Percentiles rank a stretch among this genome's conserved stretches.
These are phyloP conservation scores for Madurella mycetomatis DNA, from an alignment of 2,329 filamentous ascomycete genomes.

Conservation along the genomic window DNA sequence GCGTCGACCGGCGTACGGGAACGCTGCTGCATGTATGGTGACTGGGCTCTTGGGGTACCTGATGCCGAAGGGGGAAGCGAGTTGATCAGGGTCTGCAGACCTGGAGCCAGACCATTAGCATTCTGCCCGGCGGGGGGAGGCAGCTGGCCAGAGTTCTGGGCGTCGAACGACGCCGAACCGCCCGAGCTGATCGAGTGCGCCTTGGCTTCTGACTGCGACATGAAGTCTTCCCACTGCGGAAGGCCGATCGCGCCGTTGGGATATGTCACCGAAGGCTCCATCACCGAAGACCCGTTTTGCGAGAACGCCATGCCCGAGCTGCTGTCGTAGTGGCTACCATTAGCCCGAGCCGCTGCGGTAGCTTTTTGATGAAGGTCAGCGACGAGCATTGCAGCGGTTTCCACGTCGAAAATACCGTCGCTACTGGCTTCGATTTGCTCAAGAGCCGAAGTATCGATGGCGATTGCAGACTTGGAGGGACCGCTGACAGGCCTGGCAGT, in stretches of 20 bases:
- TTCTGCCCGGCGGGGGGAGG: constrained; percentile 56
- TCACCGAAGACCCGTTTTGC: constrained; percentile 63
- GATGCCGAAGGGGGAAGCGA: constrained; percentile 65
- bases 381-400: constrained; percentile 97
- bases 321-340: constrained; percentile 52
- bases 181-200: constrained; percentile 68
- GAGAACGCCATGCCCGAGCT: constrained; percentile 65
- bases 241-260: constrained; percentile 74
- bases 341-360: constrained; percentile 63
- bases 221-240: constrained; percentile 86
- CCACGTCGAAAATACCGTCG: constrained; percentile 90
- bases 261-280: constrained; percentile 70
- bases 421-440: constrained; percentile 90
- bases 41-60: constrained; percentile 68
- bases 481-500: constrained; percentile 56
- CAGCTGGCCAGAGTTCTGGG: constrained; percentile 60
- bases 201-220: constrained; percentile 70
- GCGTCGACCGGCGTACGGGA: constrained; percentile 66
- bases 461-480: constrained; percentile 72
- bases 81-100: constrained; percentile 67
- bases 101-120: constrained; percentile 57
- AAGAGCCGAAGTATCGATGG: constrained; percentile 77
- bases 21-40: constrained; percentile 65
- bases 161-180: constrained; percentile 62
- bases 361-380: constrained; percentile 96